Conservation (phyloP, 768 basidiomycete genomes). For the Lentinula sp. region DNA sequence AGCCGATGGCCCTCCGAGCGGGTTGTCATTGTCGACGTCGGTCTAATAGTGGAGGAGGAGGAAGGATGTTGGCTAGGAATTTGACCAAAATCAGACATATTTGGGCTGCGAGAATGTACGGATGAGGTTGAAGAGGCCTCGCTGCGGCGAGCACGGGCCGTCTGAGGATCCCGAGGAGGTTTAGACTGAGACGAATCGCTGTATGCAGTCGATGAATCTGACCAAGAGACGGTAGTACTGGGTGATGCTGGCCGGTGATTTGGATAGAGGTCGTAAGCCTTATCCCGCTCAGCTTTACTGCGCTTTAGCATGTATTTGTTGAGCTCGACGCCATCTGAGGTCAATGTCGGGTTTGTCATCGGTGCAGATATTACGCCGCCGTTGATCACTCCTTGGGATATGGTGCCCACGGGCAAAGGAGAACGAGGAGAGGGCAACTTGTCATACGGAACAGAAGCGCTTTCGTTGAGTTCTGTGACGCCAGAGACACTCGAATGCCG, state of each 20-base stretch:
- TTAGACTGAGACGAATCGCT: conserved; percentile 37
- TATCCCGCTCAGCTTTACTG: conserved; percentile 49
- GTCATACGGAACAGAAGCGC: conserved; percentile 66
- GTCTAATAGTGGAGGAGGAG: conserved; percentile 38
- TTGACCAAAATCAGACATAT: conserved; percentile 48
- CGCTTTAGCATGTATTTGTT: conserved; percentile 54
- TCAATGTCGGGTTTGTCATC: conserved; percentile 77
- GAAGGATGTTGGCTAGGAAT: conserved; percentile 22
- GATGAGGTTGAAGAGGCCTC: conserved; percentile 45
- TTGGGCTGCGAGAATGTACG: conserved; percentile 41
- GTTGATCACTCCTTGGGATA: conserved; percentile 45
- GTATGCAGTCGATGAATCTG: conserved; percentile 55
- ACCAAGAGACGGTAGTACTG: conserved; percentile 27
- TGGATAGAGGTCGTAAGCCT: conserved; percentile 33
- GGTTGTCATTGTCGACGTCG: conserved; percentile 43
- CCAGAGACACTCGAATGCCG: conserved; percentile 57
- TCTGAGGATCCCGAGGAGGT: conserved; percentile 29
- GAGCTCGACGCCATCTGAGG: conserved; percentile 63
- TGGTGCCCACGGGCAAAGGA: conserved; percentile 50
- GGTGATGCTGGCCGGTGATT: conserved; percentile 43
- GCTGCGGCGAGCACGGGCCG: conserved; percentile 41
- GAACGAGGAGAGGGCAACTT: conserved; percentile 53
- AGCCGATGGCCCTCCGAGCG: conserved; percentile 52
- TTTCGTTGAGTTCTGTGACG: conserved; percentile 51
- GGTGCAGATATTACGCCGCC: conserved; percentile 66